Conservation (phyloP, 495 filamentous ascomycete species). For the Podospora bellae-mahoneyi region DNA sequence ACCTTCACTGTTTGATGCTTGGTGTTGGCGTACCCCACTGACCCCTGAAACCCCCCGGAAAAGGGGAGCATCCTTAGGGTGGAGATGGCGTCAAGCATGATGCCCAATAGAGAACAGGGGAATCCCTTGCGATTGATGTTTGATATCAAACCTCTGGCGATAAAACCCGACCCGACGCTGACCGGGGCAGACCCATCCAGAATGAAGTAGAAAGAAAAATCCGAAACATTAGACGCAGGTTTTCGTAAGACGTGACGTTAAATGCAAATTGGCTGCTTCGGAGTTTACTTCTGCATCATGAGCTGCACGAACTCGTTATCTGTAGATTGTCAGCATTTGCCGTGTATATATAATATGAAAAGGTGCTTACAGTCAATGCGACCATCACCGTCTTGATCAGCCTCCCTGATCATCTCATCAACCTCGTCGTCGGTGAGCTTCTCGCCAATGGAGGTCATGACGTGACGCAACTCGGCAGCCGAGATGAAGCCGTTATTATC, state of each 20-base stretch:
- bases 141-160: conserved; percentile 20
- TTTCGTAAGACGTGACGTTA: conserved; percentile 16
- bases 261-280: conserved; percentile 5
- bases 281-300: conserved; percentile 98
- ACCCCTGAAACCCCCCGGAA: neutral
- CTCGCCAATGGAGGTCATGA: conserved; percentile 99
- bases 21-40: neutral
- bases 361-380: conserved; percentile 78
- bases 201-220: conserved; percentile 24
- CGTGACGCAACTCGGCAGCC: conserved; percentile 92
- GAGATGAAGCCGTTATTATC: conserved; percentile 99
- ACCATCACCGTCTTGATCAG: conserved; percentile 97
- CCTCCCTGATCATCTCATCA: conserved; percentile 99
- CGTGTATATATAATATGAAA: neutral
- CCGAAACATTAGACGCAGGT: conserved; percentile 20
- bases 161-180: conserved; percentile 18
- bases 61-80: neutral
- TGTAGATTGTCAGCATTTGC: conserved; percentile 45
- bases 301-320: conserved; percentile 99
- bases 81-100: conserved; percentile 14
- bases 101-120: conserved; percentile 13
- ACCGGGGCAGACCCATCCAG: conserved; percentile 23
- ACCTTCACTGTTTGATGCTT: neutral
- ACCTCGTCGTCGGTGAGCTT: conserved; percentile 99
- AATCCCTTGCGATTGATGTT: conserved; percentile 18